Base-by-base conservation (phyloP, 495 filamentous ascomycete genomes). In the Annulohypoxylon moriforme region DNA sequence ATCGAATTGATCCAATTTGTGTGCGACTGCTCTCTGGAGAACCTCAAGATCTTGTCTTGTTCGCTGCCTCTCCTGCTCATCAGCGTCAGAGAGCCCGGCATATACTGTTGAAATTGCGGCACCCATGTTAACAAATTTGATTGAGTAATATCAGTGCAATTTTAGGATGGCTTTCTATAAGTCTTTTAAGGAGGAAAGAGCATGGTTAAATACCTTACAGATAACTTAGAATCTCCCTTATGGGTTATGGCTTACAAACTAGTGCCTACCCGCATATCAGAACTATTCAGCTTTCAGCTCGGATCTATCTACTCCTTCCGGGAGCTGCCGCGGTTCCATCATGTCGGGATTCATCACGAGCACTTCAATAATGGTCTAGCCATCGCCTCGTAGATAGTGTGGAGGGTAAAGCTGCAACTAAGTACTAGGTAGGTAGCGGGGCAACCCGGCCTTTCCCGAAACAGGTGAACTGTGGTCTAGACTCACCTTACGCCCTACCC, bases 271-370 rank as follows among this genome's bases (percentile, higher is more conserved):
- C n/a, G n/a, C n/a, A n/a, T n/a, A n/a, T n/a, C n/a, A n/a, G n/a
- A n/a, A 22, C 2, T 47, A 24, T 47, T 47, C 44, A 47, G 44
- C 44, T 47, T 47, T 47, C 44, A 47, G 44, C 44, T 47, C 44
- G 44, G 44, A 24, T 16, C 8, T 47, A 6, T 47, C 44, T 24
- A 47, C 44, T 24, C 16, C 9, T n/a, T 47, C 8, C 44, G 16
- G 18, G 44, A 10, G 44, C 44, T 47, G 16, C 20, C 16, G 44
- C 18, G 44, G 18, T 47, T 47, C 18, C 18, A 24, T 20, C 20
- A 18, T 11, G 16, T 20, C 20, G 44, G 18, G 44, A 47, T 24
- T 47, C 16, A 10, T 18, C 44, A 24, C n/a, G 24, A 50, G 24
- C n/a, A 11, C 14, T 50, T 27, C 27, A 50, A 9, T 2, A 3